A percentile compares a stretch with the other conserved stretches of the same genome.
Evolutionary conservation across 2,329 filamentous ascomycete genomes (phyloP).

Genomic region (Cladosporium cucumerinum): DNA sequence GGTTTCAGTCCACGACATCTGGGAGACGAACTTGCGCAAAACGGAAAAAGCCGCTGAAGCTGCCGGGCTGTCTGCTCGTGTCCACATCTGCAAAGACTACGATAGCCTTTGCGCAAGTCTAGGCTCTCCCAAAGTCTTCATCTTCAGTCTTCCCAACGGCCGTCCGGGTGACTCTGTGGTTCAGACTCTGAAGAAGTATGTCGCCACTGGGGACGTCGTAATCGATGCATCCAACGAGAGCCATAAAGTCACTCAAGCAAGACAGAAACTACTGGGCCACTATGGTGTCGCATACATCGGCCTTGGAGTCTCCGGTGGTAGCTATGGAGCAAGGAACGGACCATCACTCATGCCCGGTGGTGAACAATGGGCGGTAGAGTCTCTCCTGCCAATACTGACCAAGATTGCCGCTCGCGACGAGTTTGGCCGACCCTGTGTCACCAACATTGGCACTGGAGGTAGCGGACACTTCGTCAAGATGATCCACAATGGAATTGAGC

Average conservation of each 20-base stretch:
- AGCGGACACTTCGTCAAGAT: slow-evolving; percentile 62
- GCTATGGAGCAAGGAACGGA: slow-evolving; percentile 54
- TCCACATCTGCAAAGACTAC: slow-evolving; percentile 38
- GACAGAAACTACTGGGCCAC: slow-evolving; percentile 49
- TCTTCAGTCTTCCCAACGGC: slow-evolving; percentile 44
- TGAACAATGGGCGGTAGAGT: slow-evolving; percentile 46
- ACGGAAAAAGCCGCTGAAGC: slow-evolving; percentile 24
- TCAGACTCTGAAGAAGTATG: slow-evolving; percentile 36
- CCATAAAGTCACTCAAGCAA: slow-evolving; percentile 53
- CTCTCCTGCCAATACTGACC: slow-evolving; percentile 52
- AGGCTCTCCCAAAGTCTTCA: slow-evolving; percentile 37
- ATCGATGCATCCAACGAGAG: slow-evolving; percentile 59
- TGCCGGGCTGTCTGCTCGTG: slow-evolving; percentile 26
- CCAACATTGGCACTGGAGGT: slow-evolving; percentile 51
- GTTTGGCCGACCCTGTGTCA: slow-evolving; percentile 51
- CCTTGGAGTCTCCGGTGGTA: slow-evolving; percentile 58
- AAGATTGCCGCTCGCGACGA: slow-evolving; percentile 52
- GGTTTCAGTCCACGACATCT: slow-evolving; percentile 44
- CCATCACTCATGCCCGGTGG: slow-evolving; percentile 58
- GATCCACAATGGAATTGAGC: slow-evolving; percentile 62
- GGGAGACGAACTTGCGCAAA: slow-evolving; percentile 35
- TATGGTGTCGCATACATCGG: slow-evolving; percentile 55
- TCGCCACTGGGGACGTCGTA: slow-evolving; percentile 55
- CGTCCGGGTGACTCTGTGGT: slow-evolving; percentile 26
- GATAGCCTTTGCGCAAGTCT: slow-evolving; percentile 38